These are phyloP conservation scores for Isochrysis galbana DNA, from an alignment of 78 protist genomes.

Conservation along the genomic window DNA sequence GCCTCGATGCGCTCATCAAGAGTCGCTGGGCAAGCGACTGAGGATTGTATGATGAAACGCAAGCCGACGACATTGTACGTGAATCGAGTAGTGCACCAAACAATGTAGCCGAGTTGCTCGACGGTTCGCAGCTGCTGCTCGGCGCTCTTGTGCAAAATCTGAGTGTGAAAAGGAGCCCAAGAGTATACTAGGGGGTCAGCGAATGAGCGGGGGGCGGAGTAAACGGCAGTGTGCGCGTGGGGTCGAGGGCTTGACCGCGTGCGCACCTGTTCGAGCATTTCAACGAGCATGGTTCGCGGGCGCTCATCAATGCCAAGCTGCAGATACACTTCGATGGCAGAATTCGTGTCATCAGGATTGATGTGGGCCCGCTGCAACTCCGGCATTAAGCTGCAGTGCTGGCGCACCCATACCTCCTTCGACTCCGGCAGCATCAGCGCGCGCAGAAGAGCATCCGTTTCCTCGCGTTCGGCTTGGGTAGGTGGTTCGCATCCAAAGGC, in stretches of 20 bases:
- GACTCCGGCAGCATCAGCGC: background rate
- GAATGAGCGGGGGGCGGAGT: too few relatives aligned
- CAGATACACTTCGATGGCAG: background rate
- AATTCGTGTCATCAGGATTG: background rate
- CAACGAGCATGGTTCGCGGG: background rate
- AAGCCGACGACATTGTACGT: background rate
- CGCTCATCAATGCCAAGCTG: background rate
- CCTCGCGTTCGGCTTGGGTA: background rate
- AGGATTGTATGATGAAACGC: slow-evolving; percentile 25
- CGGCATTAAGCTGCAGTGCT: background rate
- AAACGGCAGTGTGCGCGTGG: too few relatives aligned
- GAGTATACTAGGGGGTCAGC: too few relatives aligned
- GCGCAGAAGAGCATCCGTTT: background rate
- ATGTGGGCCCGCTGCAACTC: background rate
- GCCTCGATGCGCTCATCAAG: slow-evolving; percentile 42
- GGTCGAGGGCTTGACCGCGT: too few relatives aligned
- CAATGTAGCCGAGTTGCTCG: slow-evolving; percentile 50
- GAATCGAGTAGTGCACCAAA: background rate
- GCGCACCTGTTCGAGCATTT: background rate
- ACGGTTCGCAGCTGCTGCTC: slow-evolving; percentile 46
- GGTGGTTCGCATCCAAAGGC: background rate
- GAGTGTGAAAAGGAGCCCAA: too few relatives aligned
- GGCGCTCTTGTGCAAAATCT: background rate
- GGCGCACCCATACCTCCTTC: background rate
- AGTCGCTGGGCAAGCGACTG: background rate